Conservation (phyloP, 495 filamentous ascomycete species). For the Penicillium cinerascens region DNA sequence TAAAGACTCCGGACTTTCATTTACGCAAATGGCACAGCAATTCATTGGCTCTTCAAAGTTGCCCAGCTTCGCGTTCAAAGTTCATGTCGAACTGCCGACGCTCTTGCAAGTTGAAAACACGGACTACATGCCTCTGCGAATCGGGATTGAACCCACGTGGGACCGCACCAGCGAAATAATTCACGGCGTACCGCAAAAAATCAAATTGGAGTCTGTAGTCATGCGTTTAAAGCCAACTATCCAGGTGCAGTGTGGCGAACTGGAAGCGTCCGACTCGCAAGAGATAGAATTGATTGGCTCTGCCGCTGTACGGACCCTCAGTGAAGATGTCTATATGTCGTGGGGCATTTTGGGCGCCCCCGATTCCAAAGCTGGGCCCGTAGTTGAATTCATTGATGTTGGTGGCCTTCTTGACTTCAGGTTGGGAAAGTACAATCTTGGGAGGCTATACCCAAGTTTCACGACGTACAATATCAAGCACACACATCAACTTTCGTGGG, state of each 20-base stretch:
- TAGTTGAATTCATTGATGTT: background rate
- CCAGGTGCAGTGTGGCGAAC: background rate
- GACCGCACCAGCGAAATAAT: background rate
- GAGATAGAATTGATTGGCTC: background rate
- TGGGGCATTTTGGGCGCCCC: background rate
- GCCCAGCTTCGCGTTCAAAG: background rate
- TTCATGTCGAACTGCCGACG: background rate
- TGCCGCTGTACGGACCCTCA: background rate
- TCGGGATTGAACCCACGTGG: background rate
- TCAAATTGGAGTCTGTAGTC: background rate
- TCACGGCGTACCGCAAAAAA: background rate
- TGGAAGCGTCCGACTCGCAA: background rate
- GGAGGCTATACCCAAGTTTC: background rate
- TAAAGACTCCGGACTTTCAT: background rate
- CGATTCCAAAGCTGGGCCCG: background rate
- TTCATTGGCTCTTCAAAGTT: background rate
- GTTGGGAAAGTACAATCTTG: background rate
- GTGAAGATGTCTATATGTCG: background rate
- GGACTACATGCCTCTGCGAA: background rate
- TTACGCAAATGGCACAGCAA: background rate
- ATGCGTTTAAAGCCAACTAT: background rate
- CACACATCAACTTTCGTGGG: background rate
- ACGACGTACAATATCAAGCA: background rate
- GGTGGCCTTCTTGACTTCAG: background rate
- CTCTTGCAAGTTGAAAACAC: background rate